A percentile compares a stretch with the other conserved stretches of the same genome.
Evolutionary conservation across 352 stramenopile species (phyloP).

Genomic region (Globisporangium cylindrosporum): DNA sequence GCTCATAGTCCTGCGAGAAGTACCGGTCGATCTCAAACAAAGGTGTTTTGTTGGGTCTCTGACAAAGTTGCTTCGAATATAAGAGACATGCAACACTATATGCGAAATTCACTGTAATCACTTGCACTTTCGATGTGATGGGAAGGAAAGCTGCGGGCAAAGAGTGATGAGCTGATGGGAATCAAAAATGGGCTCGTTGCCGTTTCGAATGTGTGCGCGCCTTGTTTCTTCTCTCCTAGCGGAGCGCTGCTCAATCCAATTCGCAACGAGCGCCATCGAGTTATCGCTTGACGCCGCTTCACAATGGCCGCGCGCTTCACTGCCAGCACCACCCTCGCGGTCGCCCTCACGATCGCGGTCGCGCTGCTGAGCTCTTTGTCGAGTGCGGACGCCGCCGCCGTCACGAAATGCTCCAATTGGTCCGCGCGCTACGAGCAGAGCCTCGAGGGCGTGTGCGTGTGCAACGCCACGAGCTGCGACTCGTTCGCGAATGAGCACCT

Average conservation of each 20-base stretch:
- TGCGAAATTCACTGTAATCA: neutral
- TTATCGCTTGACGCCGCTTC: neutral
- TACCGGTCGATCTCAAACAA: neutral
- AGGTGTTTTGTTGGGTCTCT: neutral
- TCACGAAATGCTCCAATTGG: neutral
- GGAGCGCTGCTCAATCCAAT: neutral
- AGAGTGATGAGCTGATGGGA: neutral
- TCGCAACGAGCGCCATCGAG: neutral
- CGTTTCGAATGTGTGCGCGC: neutral
- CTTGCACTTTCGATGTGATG: neutral
- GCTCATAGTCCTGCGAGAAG: neutral
- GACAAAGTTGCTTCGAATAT: neutral
- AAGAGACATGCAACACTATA: neutral
- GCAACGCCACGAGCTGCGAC: neutral
- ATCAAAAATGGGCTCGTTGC: neutral
- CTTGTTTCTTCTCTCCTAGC: neutral
- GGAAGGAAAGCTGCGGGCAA: neutral
- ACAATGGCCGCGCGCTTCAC: neutral
- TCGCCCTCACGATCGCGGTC: neutral
- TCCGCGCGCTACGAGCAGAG: neutral
- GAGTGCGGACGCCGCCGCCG: too few species aligned
- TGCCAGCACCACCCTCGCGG: too few species aligned
- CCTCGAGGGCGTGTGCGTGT: neutral
- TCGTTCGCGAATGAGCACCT: neutral
- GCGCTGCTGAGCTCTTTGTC: neutral